A percentile compares a stretch with the other conserved stretches of the same genome.
phyloP scores from a whole-genome alignment of 441 rosid genomes.

The Populus hybrid region DNA sequence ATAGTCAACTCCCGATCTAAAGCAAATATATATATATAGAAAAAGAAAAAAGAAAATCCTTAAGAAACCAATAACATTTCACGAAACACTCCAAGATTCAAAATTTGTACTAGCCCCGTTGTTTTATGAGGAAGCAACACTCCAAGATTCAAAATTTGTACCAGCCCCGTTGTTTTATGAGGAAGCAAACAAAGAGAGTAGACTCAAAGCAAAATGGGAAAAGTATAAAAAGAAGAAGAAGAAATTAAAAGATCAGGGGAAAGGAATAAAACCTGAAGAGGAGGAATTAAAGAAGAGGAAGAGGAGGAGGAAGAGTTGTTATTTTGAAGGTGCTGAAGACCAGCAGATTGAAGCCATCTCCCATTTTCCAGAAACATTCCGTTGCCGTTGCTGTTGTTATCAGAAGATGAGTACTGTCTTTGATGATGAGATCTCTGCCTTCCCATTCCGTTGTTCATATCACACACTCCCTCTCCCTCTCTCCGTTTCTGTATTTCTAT shows the following conservation, averaged over 20 bases:
- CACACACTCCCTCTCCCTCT: slow-evolving; percentile 3
- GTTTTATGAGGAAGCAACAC: neutral
- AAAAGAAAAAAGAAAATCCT: neutral
- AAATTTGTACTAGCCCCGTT: neutral
- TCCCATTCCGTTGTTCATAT: slow-evolving; percentile 77
- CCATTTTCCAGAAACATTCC: neutral
- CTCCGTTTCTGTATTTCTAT: neutral
- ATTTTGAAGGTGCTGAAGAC: slow-evolving; percentile 76
- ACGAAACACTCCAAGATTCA: neutral
- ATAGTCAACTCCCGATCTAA: neutral
- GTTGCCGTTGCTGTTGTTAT: slow-evolving; percentile 42
- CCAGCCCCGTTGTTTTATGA: neutral
- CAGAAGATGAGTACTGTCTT: slow-evolving; percentile 63
- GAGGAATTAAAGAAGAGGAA: slow-evolving; percentile 49
- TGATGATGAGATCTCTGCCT: slow-evolving; percentile 95
- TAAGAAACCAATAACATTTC: neutral
- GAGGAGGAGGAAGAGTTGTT: slow-evolving; percentile 18
- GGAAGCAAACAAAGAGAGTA: neutral
- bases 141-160: neutral
- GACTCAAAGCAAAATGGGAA: neutral
- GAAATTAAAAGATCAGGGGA: neutral
- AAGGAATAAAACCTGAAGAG: slow-evolving; percentile 47
- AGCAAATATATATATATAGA: neutral
- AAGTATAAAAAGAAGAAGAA: neutral
- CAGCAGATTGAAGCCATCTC: slow-evolving; percentile 92